Evolutionary conservation across 1,139 yeast genomes (phyloP).

Genomic region (Zygosaccharomyces sapae): DNA sequence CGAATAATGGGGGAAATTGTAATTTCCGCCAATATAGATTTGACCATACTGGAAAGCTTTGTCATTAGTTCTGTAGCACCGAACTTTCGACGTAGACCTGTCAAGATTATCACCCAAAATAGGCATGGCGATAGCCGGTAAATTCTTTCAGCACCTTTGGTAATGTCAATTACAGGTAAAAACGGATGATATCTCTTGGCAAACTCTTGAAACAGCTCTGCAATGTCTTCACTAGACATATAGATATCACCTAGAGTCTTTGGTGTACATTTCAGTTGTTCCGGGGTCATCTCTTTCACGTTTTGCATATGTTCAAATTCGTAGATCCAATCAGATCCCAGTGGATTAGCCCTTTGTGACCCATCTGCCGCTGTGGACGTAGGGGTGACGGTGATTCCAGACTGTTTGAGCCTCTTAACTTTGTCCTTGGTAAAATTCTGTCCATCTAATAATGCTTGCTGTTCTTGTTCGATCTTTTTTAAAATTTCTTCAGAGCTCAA

Average conservation of each 20-base stretch:
- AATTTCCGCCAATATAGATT: slow-evolving; percentile 75
- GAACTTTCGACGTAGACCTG: slow-evolving; percentile 57
- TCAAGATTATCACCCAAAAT: slow-evolving; percentile 90
- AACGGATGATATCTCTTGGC: slow-evolving; percentile 74
- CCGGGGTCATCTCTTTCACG: slow-evolving; percentile 37
- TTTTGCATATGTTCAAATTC: background rate
- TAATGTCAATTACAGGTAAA: slow-evolving; percentile 79
- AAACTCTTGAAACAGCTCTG: slow-evolving; percentile 64
- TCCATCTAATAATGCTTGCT: slow-evolving; percentile 26
- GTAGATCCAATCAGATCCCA: slow-evolving; percentile 4
- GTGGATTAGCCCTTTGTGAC: background rate
- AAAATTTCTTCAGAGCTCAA: slow-evolving; percentile 49
- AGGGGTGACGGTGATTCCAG: background rate
- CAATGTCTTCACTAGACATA: slow-evolving; percentile 57
- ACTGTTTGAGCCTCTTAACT: slow-evolving; percentile 18
- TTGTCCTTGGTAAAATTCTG: slow-evolving; percentile 34
- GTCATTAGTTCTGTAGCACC: slow-evolving; percentile 42
- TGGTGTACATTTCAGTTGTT: slow-evolving; percentile 51
- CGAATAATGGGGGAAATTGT: slow-evolving; percentile 87
- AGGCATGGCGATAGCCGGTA: slow-evolving; percentile 78
- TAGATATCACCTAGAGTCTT: slow-evolving; percentile 66
- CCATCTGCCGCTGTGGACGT: background rate
- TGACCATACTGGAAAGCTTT: slow-evolving; percentile 63
- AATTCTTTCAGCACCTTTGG: slow-evolving; percentile 75
- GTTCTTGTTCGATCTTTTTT: slow-evolving; percentile 30